A percentile compares a stretch with the other conserved stretches of the same genome.
phyloP scores from a whole-genome alignment of 2,329 filamentous ascomycete species.

The Neonectria magnoliae region DNA sequence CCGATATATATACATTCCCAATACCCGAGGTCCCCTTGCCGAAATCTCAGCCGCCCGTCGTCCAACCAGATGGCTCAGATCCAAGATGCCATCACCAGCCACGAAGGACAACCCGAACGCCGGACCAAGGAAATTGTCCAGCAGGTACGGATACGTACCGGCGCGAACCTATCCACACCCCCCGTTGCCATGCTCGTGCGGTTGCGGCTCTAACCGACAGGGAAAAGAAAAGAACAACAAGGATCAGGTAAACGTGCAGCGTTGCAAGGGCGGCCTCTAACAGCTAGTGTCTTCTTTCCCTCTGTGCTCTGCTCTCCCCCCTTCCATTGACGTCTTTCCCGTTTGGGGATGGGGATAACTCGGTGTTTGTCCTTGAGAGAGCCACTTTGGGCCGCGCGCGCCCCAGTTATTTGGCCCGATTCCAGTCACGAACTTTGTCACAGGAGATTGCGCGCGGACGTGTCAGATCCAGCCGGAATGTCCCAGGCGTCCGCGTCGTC shows the following conservation, averaged over 20 bases:
- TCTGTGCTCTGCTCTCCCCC: constrained; percentile 1
- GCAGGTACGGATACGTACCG: background rate
- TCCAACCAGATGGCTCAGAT: constrained; percentile 12
- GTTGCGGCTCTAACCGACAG: background rate
- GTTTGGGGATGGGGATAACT: constrained; percentile 36
- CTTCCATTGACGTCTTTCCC: constrained; percentile 7
- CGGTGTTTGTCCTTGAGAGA: constrained; percentile 30
- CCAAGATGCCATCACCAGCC: background rate
- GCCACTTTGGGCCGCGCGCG: constrained; percentile 22
- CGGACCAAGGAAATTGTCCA: constrained; percentile 6
- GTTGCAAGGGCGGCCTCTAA: background rate
- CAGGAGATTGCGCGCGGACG: constrained; percentile 16
- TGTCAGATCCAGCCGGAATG: constrained; percentile 23
- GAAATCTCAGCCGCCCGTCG: constrained; percentile 11
- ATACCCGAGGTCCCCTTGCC: constrained; percentile 15
- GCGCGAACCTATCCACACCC: background rate
- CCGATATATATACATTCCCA: constrained; percentile 24
- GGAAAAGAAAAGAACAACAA: background rate
- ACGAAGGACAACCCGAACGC: constrained; percentile 15
- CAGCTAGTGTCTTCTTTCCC: background rate
- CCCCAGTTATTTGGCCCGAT: constrained; percentile 25
- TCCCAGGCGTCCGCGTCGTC: constrained; percentile 1
- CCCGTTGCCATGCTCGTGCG: background rate
- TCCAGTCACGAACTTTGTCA: constrained; percentile 11
- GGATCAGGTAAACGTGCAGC: background rate